A percentile compares a stretch with the other conserved stretches of the same genome.
Evolutionary conservation across 345 rosid genomes (phyloP).

Genomic region (Eucalyptus regnans): DNA sequence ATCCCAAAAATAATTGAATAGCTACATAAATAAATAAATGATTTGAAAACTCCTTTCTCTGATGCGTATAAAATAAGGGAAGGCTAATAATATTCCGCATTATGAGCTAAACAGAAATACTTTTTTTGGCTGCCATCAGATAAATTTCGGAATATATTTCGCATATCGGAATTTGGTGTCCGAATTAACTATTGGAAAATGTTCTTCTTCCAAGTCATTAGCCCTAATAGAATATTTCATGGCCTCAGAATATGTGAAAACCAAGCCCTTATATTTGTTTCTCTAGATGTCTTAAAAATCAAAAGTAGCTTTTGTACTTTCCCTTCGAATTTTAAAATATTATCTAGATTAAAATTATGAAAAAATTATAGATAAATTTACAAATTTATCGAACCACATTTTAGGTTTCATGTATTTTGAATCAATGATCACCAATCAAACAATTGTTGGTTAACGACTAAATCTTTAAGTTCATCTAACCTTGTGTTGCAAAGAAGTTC

Average conservation of each 20-base stretch:
- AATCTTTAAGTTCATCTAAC: not conserved
- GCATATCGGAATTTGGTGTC: not conserved
- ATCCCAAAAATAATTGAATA: not conserved
- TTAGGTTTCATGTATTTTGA: not conserved
- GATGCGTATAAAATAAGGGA: not conserved
- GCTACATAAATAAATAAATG: not conserved
- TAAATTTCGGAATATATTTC: not conserved
- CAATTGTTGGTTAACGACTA: not conserved
- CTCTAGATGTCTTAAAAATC: not conserved
- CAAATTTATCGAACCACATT: not conserved
- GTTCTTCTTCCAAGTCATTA: not conserved
- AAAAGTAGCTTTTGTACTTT: not conserved
- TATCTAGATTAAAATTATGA: not conserved
- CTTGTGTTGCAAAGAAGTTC: not conserved
- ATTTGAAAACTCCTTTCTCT: not conserved
- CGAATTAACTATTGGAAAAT: not conserved
- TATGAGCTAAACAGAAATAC: not conserved
- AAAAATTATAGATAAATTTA: not conserved
- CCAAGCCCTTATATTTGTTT: not conserved
- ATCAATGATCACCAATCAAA: not conserved
- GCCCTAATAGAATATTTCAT: not conserved
- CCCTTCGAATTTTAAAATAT: not conserved
- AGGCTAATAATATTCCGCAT: not conserved
- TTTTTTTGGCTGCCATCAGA: not conserved
- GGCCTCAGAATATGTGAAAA: too few relatives aligned